Evolutionary conservation across 306 rosid genomes (phyloP).

Genomic region (Cicer yamashitae): DNA sequence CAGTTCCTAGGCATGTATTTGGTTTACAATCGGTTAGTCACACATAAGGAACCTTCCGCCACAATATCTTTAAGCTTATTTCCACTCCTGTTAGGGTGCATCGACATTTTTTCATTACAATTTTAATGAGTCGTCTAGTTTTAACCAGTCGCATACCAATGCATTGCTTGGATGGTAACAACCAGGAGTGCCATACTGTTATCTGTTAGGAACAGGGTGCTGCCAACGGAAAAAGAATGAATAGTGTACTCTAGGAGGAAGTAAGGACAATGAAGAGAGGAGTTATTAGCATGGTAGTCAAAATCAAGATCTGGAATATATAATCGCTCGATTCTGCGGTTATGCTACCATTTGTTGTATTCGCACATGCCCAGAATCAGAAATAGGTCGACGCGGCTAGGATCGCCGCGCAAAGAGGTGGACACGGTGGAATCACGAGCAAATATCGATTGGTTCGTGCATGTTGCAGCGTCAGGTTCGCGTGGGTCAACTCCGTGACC

Average conservation of each 20-base stretch:
- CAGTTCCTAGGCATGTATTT: not conserved
- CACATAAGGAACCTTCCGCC: not conserved
- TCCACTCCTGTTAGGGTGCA: not conserved
- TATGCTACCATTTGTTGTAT: no score
- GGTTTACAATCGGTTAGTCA: not conserved
- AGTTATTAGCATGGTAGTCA: not conserved
- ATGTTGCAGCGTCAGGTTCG: no score
- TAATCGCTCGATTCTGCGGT: no score
- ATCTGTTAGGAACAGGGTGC: not conserved
- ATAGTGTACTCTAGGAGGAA: not conserved
- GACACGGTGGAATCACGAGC: no score
- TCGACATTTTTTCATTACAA: not conserved
- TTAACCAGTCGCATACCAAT: not conserved
- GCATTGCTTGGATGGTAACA: not conserved
- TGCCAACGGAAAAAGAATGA: not conserved
- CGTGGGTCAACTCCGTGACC: no score
- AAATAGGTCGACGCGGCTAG: no score
- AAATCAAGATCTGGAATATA: no score
- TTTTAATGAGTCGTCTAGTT: not conserved
- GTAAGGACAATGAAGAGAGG: not conserved
- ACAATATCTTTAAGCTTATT: slow-evolving; percentile 6
- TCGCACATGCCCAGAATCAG: no score
- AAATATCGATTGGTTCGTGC: no score
- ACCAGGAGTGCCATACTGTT: not conserved
- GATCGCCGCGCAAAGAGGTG: no score